A percentile compares a stretch with the other conserved stretches of the same genome.
Evolutionary conservation across 768 basidiomycete species (phyloP).

Genomic region (Pisolithus orientalis): DNA sequence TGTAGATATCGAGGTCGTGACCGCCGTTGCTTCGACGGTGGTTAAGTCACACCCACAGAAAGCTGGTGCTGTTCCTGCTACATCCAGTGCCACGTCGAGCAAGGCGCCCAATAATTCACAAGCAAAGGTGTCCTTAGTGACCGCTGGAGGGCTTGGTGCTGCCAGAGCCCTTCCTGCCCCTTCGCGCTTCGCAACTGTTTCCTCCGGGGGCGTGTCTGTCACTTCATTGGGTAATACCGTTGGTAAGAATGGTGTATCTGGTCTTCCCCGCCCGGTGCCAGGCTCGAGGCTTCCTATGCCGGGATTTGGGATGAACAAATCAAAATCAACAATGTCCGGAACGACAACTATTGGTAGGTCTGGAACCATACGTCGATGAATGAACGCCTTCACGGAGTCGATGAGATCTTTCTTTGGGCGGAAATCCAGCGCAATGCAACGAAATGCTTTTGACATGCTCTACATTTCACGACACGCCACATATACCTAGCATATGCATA

Average conservation of each 20-base stretch:
- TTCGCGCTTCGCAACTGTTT: slow-evolving; percentile 4
- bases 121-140: background rate
- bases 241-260: background rate
- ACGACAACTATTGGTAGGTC: slow-evolving; percentile 1
- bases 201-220: background rate
- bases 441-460: background rate
- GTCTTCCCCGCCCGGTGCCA: slow-evolving; percentile 6
- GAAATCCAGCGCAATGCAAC: background rate
- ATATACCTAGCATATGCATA: background rate
- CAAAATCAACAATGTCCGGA: background rate
- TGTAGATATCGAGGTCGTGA: background rate
- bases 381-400: background rate
- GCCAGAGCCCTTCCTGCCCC: slow-evolving; percentile 5
- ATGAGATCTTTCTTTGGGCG: background rate
- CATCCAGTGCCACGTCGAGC: slow-evolving; percentile 1
- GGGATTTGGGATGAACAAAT: slow-evolving; percentile 2
- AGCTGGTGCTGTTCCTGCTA: background rate
- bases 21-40: too few relatives aligned
- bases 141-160: background rate
- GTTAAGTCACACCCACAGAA: slow-evolving; percentile 4
- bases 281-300: slow-evolving; percentile 10
- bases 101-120: background rate
- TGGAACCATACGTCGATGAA: slow-evolving; percentile 5
- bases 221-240: too few relatives aligned
- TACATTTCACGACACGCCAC: background rate